Evolutionary conservation across 305 asterid species (phyloP), one percentile per base, ranked within the genome.

Genomic region (Rubia tinctorum): DNA sequence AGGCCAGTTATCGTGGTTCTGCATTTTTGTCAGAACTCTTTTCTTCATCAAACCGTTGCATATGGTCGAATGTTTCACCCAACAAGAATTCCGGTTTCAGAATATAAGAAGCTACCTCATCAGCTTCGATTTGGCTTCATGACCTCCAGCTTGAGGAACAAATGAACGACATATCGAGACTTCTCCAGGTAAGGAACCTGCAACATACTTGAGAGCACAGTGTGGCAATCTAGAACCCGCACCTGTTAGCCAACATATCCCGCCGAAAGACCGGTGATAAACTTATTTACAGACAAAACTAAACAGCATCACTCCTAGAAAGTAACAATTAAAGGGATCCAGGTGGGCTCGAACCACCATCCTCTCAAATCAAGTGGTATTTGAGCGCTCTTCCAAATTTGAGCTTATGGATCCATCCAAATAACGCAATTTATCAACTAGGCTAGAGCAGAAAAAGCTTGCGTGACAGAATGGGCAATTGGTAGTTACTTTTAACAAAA

Each of bases 281-380:
- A 34, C 39, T 43, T 13, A 51, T 17, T 51, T 17, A 15, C 22
- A 17, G 22, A 51, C 12, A 51, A 51, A 51, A 4, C 58, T 51
- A 17, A 51, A 51, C 30, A 27, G 30, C 58, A 14, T 49, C 3
- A 49, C 58, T 49, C 51, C 51, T 6, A 58, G 1, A 5, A 60
- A 47, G 6, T 6, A 17, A 51, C 22, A 51, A 1, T 51, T 51
- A 5, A 66, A 66, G 2, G 83, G 66, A 82, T 55, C 90, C 84
- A 82, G 87, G 89, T 71, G 88, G 89, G 76, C 0, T 88, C 84
- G 90, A 88, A 86, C 93, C 93, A 69, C 90, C 90, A 78, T 18
- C 86, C 80, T 83, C 93, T 77, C 91, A 86, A 67, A 79, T 4
- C 75, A 63, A 2, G 0, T 0, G 0, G 12, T 67, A 76, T 56